Percentiles rank a stretch among this genome's conserved stretches.
Conservation (phyloP, 805 yeast species). For the Soucietia sequanensis region DNA sequence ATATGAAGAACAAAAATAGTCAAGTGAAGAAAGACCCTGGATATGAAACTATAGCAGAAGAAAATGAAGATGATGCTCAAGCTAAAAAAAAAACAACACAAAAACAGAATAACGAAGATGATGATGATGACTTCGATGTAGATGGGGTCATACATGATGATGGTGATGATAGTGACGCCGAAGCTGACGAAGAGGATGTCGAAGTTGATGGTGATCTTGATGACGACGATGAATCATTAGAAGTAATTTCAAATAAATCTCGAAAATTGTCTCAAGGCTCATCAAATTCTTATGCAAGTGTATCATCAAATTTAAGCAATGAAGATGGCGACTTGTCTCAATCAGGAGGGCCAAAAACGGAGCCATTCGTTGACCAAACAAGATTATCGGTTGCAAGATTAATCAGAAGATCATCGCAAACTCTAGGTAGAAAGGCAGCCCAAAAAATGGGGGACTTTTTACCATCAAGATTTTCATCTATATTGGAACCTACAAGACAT, state of each 20-base stretch:
- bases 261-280: constrained; percentile 41
- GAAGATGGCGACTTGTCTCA: neutral
- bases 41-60: constrained; percentile 29
- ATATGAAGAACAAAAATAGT: constrained; percentile 9
- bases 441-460: constrained; percentile 86
- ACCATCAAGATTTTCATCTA: constrained; percentile 76
- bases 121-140: constrained; percentile 21
- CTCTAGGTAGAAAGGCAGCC: constrained; percentile 76
- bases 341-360: constrained; percentile 31
- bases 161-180: constrained; percentile 25
- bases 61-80: constrained; percentile 12
- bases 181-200: constrained; percentile 28
- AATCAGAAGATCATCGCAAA: constrained; percentile 75
- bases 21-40: constrained; percentile 11
- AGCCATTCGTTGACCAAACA: constrained; percentile 70
- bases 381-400: constrained; percentile 73
- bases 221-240: constrained; percentile 18
- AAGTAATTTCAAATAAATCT: constrained; percentile 26
- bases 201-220: constrained; percentile 23
- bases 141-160: constrained; percentile 11
- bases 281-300: constrained; percentile 31
- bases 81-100: constrained; percentile 9
- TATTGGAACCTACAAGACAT: constrained; percentile 86
- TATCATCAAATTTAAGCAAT: constrained; percentile 24
- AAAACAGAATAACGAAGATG: constrained; percentile 18